These are phyloP conservation scores for Penicillium sp. DNA, from an alignment of 2,329 filamentous ascomycete species.

Conservation along the genomic window DNA sequence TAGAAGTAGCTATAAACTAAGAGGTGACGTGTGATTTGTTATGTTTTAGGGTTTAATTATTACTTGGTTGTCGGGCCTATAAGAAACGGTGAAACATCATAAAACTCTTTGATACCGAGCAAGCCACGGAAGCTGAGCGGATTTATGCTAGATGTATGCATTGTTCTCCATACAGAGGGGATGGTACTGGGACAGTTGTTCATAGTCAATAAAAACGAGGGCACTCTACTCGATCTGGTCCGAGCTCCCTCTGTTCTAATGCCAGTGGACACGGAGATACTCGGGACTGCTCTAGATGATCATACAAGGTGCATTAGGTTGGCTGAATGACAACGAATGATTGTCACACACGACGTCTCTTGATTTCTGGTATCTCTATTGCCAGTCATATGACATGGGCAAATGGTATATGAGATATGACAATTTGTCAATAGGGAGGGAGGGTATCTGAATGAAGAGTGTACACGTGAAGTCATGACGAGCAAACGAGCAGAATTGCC, in stretches of 20 bases:
- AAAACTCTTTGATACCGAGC: neutral
- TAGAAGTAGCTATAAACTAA: neutral
- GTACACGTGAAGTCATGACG: conserved; percentile 28
- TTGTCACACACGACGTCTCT: neutral
- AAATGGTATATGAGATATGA: neutral
- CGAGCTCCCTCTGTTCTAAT: no score
- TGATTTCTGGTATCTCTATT: neutral
- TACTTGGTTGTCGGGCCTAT: no score
- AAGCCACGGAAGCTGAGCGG: no score
- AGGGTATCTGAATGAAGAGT: conserved; percentile 29
- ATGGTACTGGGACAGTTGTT: no score
- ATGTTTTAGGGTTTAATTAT: neutral
- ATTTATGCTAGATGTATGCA: no score
- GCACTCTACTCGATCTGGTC: no score
- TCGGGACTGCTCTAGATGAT: neutral
- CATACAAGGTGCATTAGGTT: neutral
- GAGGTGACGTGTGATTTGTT: neutral
- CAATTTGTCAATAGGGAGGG: conserved; percentile 13
- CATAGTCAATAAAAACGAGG: no score
- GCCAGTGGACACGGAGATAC: no score
- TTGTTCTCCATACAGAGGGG: no score
- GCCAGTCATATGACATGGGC: neutral
- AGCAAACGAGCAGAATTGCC: conserved; percentile 10
- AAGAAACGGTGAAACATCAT: neutral
- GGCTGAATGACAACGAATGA: neutral